A percentile compares a stretch with the other conserved stretches of the same genome.
phyloP scores from a whole-genome alignment of 2,329 filamentous ascomycete species.

The Volutella citrinella region DNA sequence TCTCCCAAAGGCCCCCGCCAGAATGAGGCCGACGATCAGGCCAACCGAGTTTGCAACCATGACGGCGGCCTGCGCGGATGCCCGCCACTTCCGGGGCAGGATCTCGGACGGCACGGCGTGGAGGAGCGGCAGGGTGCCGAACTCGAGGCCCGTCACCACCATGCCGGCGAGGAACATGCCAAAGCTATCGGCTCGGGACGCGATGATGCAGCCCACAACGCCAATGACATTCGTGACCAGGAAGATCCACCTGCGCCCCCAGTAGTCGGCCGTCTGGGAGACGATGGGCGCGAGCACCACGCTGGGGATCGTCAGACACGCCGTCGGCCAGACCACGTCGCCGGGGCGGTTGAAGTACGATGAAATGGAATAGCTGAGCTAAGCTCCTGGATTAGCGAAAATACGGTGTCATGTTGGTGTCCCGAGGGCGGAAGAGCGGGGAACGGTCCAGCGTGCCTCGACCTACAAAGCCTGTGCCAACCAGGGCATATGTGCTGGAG shows the following conservation, averaged over 20 bases:
- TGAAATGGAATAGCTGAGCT: slow-evolving; percentile 13
- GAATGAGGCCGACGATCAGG: slow-evolving; percentile 8
- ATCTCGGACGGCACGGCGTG: slow-evolving; percentile 14
- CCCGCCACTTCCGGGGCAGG: slow-evolving; percentile 12
- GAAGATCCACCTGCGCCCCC: slow-evolving; percentile 10
- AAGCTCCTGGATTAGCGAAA: not conserved
- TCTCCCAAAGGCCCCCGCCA: slow-evolving; percentile 6
- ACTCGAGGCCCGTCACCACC: slow-evolving; percentile 9
- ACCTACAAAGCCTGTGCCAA: slow-evolving; percentile 13
- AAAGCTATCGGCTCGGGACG: slow-evolving; percentile 8
- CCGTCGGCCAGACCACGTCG: slow-evolving; percentile 12
- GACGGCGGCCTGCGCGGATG: slow-evolving; percentile 11
- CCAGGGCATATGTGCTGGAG: slow-evolving; percentile 11
- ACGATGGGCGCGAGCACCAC: slow-evolving; percentile 8
- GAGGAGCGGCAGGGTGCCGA: slow-evolving; percentile 12
- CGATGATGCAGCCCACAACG: slow-evolving; percentile 6
- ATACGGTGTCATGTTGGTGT: no score
- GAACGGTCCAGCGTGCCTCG: no score
- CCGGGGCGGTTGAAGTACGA: slow-evolving; percentile 6
- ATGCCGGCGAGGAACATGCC: slow-evolving; percentile 11
- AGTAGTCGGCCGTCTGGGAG: slow-evolving; percentile 4
- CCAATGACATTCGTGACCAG: slow-evolving; percentile 6
- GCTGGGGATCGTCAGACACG: slow-evolving; percentile 13
- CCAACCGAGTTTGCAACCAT: slow-evolving; percentile 12
- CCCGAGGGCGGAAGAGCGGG: no score